Percentiles rank a stretch among this genome's conserved stretches.
Evolutionary conservation across 768 basidiomycete species (phyloP).

Genomic region (Suillus fuscotomentosus): DNA sequence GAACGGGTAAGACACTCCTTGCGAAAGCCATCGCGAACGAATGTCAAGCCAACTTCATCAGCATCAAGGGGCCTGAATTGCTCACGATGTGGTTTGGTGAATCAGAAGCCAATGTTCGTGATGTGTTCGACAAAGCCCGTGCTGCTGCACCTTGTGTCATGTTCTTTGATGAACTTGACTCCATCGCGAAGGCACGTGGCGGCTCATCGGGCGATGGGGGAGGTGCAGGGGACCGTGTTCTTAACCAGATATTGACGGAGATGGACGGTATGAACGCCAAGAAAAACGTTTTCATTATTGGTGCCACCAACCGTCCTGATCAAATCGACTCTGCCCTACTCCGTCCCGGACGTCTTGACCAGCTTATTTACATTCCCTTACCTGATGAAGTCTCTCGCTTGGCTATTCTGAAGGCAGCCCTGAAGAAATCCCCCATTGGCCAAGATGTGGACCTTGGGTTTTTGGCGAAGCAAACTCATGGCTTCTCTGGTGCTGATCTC

Average conservation of each 20-base stretch:
- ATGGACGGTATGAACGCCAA: constrained; percentile 99
- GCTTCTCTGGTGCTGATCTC: constrained; percentile 98
- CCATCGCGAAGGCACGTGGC: constrained; percentile 97
- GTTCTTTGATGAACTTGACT: constrained; percentile 99
- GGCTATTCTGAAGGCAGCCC: constrained; percentile 86
- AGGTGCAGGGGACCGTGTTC: constrained; percentile 95
- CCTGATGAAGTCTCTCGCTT: constrained; percentile 92
- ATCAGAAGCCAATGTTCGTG: constrained; percentile 99
- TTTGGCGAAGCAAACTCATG: constrained; percentile 91
- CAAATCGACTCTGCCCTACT: constrained; percentile 92
- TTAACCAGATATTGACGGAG: constrained; percentile 96
- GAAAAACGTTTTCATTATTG: constrained; percentile 99
- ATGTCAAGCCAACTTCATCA: constrained; percentile 99
- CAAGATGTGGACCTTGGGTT: constrained; percentile 79
- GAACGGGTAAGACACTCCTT: constrained; percentile 98
- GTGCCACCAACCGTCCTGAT: constrained; percentile 95
- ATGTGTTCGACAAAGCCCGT: constrained; percentile 99
- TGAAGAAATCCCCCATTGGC: constrained; percentile 90
- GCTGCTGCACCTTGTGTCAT: constrained; percentile 99
- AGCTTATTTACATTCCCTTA: constrained; percentile 98
- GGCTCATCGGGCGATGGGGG: constrained; percentile 83
- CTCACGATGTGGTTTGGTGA: constrained; percentile 99
- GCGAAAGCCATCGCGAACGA: constrained; percentile 99
- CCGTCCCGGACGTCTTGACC: constrained; percentile 97
- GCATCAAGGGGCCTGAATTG: constrained; percentile 98